A percentile compares a stretch with the other conserved stretches of the same genome.
phyloP scores from a whole-genome alignment of 192 early-diverging fungal genomes.

The Dissophora globulifera region DNA sequence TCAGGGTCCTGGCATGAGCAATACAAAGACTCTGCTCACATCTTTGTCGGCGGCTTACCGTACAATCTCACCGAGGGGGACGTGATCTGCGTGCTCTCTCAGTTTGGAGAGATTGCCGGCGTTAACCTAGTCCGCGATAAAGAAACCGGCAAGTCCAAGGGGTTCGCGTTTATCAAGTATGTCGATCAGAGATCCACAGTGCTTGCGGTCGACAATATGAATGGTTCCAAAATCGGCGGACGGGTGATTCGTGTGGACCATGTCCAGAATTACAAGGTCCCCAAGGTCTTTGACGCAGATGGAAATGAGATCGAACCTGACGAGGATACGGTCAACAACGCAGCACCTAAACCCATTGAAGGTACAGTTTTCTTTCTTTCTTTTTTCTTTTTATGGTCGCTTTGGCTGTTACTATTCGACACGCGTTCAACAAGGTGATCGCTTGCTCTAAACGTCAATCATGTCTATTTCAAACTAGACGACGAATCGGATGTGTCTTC shows the following conservation, averaged over 20 bases:
- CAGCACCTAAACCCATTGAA: constrained; percentile 42
- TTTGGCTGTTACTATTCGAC: too few relatives aligned
- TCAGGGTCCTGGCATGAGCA: constrained; percentile 90
- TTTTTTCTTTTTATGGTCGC: too few relatives aligned
- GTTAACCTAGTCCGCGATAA: constrained; percentile 89
- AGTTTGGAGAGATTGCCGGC: constrained; percentile 94
- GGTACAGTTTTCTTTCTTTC: too few relatives aligned
- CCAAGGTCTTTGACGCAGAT: constrained; percentile 65
- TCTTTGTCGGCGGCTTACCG: constrained; percentile 87
- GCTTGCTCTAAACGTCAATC: too few relatives aligned
- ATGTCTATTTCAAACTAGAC: too few relatives aligned
- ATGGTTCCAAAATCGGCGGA: constrained; percentile 72
- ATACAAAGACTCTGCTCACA: constrained; percentile 90
- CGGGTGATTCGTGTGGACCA: constrained; percentile 83
- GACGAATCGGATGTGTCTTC: constrained; percentile 25
- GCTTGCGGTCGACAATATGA: constrained; percentile 96
- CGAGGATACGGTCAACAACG: constrained; percentile 45
- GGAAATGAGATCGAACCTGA: constrained; percentile 58
- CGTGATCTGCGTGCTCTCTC: constrained; percentile 92
- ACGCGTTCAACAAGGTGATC: too few relatives aligned
- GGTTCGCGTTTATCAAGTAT: constrained; percentile 91
- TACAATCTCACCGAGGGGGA: constrained; percentile 94
- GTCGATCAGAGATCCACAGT: constrained; percentile 92
- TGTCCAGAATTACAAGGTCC: constrained; percentile 70
- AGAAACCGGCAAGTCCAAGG: constrained; percentile 86